Percentiles rank a stretch among this genome's conserved stretches.
phyloP scores from a whole-genome alignment of 192 early-diverging fungal genomes.

The Dissophora ornata region DNA sequence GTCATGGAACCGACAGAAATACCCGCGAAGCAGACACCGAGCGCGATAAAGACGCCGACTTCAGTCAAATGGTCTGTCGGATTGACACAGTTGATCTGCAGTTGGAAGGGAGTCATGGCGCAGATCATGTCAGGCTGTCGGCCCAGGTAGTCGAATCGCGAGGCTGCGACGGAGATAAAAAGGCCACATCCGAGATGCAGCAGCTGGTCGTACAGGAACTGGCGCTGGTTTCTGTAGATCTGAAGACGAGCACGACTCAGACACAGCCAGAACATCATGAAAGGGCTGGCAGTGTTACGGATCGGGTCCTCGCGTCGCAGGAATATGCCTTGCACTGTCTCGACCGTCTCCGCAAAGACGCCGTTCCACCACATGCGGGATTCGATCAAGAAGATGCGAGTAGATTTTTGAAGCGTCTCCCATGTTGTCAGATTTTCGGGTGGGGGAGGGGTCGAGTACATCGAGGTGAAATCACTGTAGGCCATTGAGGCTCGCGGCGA shows the following conservation, averaged over 20 bases:
- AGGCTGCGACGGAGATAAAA: conserved; percentile 61
- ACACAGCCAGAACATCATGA: conserved; percentile 62
- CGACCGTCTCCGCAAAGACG: conserved; percentile 41
- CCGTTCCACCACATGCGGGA: conserved; percentile 50
- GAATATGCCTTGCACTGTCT: conserved; percentile 29
- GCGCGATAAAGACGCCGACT: conserved; percentile 65
- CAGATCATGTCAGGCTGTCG: conserved; percentile 61
- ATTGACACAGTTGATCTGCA: conserved; percentile 22
- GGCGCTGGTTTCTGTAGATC: conserved; percentile 58
- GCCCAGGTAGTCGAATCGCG: conserved; percentile 65
- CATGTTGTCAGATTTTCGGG: conserved; percentile 29
- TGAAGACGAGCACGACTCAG: conserved; percentile 57
- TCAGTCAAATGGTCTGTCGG: conserved; percentile 55
- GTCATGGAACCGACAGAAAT: conserved; percentile 69
- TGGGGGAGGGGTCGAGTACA: conserved; percentile 24
- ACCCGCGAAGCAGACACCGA: conserved; percentile 72
- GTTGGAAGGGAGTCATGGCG: conserved; percentile 54
- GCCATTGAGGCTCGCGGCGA: conserved; percentile 45
- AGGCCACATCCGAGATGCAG: conserved; percentile 67
- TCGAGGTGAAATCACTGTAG: conserved; percentile 28
- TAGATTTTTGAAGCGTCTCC: conserved; percentile 15
- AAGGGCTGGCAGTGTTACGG: conserved; percentile 59
- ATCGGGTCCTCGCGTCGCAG: conserved; percentile 45
- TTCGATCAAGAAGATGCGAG: conserved; percentile 45
- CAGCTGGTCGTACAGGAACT: conserved; percentile 65